A percentile compares a stretch with the other conserved stretches of the same genome.
These are phyloP conservation scores for Dioszegia crocea DNA, from an alignment of 768 basidiomycete species.

Conservation along the genomic window DNA sequence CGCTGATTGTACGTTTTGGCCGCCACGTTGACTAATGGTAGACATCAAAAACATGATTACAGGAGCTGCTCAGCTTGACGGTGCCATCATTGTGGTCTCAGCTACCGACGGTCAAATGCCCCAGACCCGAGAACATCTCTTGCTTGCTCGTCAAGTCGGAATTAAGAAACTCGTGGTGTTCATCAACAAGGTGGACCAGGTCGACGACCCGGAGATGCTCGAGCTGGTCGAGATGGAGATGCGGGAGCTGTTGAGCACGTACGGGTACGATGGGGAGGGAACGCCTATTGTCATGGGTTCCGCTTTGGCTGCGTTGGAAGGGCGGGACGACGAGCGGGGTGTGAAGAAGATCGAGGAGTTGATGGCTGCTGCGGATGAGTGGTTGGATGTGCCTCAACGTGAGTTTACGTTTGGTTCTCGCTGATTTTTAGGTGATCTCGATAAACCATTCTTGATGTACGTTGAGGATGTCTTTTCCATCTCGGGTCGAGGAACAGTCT, in stretches of 20 bases:
- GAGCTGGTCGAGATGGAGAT: constrained; percentile 99
- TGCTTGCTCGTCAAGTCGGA: constrained; percentile 96
- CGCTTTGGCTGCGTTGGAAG: constrained; percentile 89
- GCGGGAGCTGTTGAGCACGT: constrained; percentile 83
- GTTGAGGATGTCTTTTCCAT: constrained; percentile 97
- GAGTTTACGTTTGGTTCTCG: constrained; percentile 44
- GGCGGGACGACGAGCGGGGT: constrained; percentile 74
- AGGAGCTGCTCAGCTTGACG: constrained; percentile 95
- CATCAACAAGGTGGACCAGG: constrained; percentile 98
- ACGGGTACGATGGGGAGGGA: constrained; percentile 93
- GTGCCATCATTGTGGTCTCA: constrained; percentile 67
- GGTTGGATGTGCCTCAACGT: constrained; percentile 93
- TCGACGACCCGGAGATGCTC: constrained; percentile 95
- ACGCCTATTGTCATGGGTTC: constrained; percentile 99
- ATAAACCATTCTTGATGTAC: constrained; percentile 95
- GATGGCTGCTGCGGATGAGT: constrained; percentile 79
- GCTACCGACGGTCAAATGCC: constrained; percentile 99
- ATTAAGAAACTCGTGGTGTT: constrained; percentile 96
- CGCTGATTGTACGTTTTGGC: constrained; percentile 29
- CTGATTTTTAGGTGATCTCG: constrained; percentile 69
- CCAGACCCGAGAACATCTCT: constrained; percentile 95
- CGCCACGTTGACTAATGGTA: background rate
- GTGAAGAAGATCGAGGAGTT: constrained; percentile 73
- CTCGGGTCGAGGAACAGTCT: constrained; percentile 95
- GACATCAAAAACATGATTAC: constrained; percentile 90